Conservation (phyloP, 176 grass and related monocot species). For the Carex cristatella region DNA sequence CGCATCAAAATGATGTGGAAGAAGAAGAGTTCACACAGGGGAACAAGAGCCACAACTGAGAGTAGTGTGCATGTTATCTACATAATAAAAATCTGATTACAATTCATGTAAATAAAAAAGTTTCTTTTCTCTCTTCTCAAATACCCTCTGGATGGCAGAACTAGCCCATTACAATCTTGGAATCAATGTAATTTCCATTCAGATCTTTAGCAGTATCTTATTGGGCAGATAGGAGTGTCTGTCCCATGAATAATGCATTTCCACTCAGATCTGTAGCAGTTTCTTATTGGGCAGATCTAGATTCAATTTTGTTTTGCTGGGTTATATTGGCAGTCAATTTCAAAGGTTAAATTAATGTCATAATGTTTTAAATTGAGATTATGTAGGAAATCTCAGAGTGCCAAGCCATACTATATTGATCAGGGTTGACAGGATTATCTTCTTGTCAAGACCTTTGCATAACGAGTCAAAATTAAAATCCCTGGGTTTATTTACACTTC, state of each 20-base stretch:
- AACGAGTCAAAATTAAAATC: background rate
- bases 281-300: background rate
- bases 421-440: background rate
- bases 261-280: background rate
- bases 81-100: constrained; percentile 33
- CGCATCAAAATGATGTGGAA: constrained; percentile 97
- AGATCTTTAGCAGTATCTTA: background rate
- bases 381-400: background rate
- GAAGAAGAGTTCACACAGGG: constrained; percentile 96
- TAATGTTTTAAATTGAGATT: background rate
- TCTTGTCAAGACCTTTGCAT: background rate
- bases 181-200: background rate
- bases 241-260: background rate
- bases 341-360: background rate
- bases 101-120: background rate
- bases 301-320: background rate
- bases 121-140: background rate
- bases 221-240: background rate
- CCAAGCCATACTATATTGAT: background rate
- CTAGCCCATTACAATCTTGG: background rate
- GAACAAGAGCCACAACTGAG: constrained; percentile 75
- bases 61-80: constrained; percentile 79
- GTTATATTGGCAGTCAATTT: background rate
- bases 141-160: background rate
- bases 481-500: background rate